These are phyloP conservation scores for Jatropha multifida DNA, from an alignment of 441 rosid species.

Conservation along the genomic window DNA sequence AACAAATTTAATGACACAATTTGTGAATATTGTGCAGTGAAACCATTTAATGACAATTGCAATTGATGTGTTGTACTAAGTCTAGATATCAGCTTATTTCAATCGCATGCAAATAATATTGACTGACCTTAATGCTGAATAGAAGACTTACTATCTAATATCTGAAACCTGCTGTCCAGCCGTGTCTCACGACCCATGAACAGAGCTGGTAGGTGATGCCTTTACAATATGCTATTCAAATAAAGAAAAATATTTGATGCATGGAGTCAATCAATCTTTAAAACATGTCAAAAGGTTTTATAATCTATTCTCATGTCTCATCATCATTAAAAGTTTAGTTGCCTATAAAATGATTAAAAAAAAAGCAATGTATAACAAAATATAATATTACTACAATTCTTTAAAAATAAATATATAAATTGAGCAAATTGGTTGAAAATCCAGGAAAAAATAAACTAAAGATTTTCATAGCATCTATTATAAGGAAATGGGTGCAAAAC, in stretches of 20 bases:
- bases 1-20: no score
- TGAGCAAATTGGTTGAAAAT: not conserved
- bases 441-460: not conserved
- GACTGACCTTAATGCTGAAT: conserved; percentile 74
- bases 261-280: no score
- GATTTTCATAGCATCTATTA: not conserved
- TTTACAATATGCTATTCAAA: conserved; percentile 75
- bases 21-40: not conserved
- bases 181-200: conserved; percentile 60
- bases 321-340: no score
- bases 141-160: conserved; percentile 38
- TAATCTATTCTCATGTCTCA: no score
- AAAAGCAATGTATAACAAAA: no score
- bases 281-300: no score
- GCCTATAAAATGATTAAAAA: no score
- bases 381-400: no score
- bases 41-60: not conserved
- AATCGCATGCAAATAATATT: conserved; percentile 18
- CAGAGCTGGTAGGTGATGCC: conserved; percentile 64
- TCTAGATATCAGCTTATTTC: conserved; percentile 10
- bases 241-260: not conserved
- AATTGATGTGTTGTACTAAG: not conserved
- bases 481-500: not conserved
- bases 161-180: conserved; percentile 86
- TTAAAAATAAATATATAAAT: no score